Conservation (phyloP, 805 yeast species). For the Ogataea corticis region DNA sequence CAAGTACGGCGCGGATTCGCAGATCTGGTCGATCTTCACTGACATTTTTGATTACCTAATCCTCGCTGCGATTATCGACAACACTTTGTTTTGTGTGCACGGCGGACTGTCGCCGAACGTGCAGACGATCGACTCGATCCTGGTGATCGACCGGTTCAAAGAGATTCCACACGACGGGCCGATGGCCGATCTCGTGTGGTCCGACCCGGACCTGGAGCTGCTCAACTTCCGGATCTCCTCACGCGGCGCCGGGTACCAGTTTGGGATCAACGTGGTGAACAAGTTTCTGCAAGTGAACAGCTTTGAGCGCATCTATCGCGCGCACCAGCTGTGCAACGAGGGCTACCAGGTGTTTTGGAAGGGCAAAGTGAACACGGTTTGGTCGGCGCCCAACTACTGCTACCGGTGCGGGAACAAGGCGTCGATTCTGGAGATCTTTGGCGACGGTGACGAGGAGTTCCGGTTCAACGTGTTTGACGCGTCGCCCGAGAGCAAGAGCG, state of each 20-base stretch:
- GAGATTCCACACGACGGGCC: conserved; percentile 99
- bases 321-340: conserved; percentile 95
- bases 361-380: conserved; percentile 90
- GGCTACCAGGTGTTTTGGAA: conserved; percentile 92
- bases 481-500: conserved; percentile 86
- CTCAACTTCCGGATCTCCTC: conserved; percentile 85
- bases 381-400: conserved; percentile 99
- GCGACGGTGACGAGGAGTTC: conserved; percentile 55
- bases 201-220: conserved; percentile 88
- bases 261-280: conserved; percentile 88
- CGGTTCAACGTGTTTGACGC: conserved; percentile 93
- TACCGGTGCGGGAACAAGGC: conserved; percentile 97
- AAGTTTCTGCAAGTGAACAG: conserved; percentile 78
- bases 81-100: conserved; percentile 89
- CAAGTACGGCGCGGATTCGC: conserved; percentile 73
- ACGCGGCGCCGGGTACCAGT: conserved; percentile 97
- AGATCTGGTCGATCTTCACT: conserved; percentile 87
- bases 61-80: conserved; percentile 85
- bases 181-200: conserved; percentile 99
- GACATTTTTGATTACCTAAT: conserved; percentile 92
- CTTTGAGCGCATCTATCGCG: conserved; percentile 81
- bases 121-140: conserved; percentile 89
- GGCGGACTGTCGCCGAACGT: conserved; percentile 97
- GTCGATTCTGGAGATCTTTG: conserved; percentile 82
- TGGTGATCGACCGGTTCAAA: conserved; percentile 84